Base-by-base conservation (phyloP, 2,329 filamentous ascomycete species). In the Neonectria sp. region DNA sequence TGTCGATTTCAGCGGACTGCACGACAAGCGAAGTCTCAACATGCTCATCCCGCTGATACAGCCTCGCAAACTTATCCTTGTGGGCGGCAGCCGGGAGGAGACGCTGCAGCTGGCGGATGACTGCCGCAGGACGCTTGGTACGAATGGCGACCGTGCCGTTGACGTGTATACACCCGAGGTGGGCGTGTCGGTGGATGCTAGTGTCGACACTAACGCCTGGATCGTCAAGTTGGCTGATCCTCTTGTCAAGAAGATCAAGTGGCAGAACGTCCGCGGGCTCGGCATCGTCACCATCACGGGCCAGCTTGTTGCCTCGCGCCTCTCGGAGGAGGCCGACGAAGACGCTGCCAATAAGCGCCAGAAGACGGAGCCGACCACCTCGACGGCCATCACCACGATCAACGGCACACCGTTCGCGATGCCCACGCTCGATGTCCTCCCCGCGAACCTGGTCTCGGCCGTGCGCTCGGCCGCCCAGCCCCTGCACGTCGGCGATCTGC, bases 131-230 rank as follows among this genome's bases (percentile, higher is more conserved):
- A 84, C 95, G 0, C 82, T 91, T 35, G 74, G 70, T 3, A 81
- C 79, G 13, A 83, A 84, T 6, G 83, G 83, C 48, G 84, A 86
- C 43, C 74, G 83, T 52, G 82, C 85, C 21, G 87, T 90, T 40
- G 91, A 95, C 70, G 93, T 99, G 6, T 95, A 95, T 78, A 95
- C 94, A 0, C 96, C 96, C 1, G 81, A 84, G 11, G 85, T 93
- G n/a, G 95, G 95, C 27, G 85, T 88, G 37, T 84, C 86, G 15
- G 87, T 99, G 48, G 92, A 99, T 79, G 96, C 95, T 13, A 98
- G 95, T 76, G 95, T 98, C 48, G 96, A 99, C 79, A 98, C 95
- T 6, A 98, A 98, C 78, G 95, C 96, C 4, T 99, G 97, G 96
- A 92, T 93, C 27, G 93, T 99, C 67, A 97, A 95, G 80, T 87